Evolutionary conservation across 768 basidiomycete species (phyloP).

Genomic region (Lactarius deliciosus): DNA sequence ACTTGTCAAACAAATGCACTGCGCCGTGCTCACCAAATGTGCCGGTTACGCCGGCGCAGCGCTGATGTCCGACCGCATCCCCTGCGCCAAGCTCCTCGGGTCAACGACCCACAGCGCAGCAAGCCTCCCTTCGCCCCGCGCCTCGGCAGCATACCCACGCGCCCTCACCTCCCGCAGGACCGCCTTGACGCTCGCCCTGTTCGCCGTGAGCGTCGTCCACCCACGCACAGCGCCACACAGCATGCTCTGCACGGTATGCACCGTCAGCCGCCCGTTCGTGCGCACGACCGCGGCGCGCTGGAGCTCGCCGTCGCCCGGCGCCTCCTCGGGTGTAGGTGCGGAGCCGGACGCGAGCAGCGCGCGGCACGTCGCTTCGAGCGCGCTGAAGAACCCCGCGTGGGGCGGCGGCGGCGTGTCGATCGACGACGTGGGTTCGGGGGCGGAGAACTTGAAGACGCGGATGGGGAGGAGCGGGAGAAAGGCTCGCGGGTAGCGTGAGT

Average conservation of each 20-base stretch:
- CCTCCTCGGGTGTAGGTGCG: slow-evolving; percentile 7
- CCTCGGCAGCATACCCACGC: slow-evolving; percentile 32
- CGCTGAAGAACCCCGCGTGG: slow-evolving; percentile 11
- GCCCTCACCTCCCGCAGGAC: slow-evolving; percentile 66
- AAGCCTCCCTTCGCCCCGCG: slow-evolving; percentile 27
- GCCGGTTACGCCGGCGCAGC: slow-evolving; percentile 9
- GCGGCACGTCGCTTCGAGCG: slow-evolving; percentile 43
- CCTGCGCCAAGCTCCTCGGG: slow-evolving; percentile 76
- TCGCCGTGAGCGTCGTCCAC: slow-evolving; percentile 89
- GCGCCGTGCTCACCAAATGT: neutral
- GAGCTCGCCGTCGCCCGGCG: slow-evolving; percentile 39
- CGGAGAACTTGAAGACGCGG: slow-evolving; percentile 48
- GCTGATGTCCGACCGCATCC: slow-evolving; percentile 41
- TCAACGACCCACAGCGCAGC: slow-evolving; percentile 71
- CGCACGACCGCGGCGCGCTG: slow-evolving; percentile 54
- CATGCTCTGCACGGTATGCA: slow-evolving; percentile 76
- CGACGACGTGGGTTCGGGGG: slow-evolving; percentile 31
- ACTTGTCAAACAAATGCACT: neutral
- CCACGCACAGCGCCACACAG: slow-evolving; percentile 63
- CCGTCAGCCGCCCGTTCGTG: slow-evolving; percentile 60
- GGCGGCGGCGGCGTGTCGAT: neutral
- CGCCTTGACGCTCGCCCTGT: slow-evolving; percentile 72
- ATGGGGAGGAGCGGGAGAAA: slow-evolving; percentile 63
- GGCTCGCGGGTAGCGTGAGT: slow-evolving; percentile 54
- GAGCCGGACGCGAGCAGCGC: slow-evolving; percentile 44